Conservation (phyloP, 306 rosid genomes). For the Cyamopsis tetragonoloba region DNA sequence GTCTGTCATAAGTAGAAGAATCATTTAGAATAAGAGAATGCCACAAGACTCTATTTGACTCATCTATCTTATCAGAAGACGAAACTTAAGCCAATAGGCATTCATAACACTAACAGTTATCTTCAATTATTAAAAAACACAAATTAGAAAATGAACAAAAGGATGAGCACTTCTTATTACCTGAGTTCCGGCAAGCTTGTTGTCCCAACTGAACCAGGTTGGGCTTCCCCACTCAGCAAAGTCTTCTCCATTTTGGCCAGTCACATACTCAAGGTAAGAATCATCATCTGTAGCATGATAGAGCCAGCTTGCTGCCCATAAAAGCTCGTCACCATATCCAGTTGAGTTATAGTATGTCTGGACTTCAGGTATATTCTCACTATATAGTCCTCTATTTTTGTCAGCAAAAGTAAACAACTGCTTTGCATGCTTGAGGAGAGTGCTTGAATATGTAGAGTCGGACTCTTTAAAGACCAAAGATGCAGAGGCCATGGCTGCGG, state of each 20-base stretch:
- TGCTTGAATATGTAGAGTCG: slow-evolving; percentile 55
- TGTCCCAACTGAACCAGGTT: slow-evolving; percentile 99
- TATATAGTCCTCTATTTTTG: slow-evolving; percentile 48
- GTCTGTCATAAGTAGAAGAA: no score
- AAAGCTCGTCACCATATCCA: slow-evolving; percentile 90
- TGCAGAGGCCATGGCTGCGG: slow-evolving; percentile 99
- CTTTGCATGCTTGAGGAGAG: slow-evolving; percentile 80
- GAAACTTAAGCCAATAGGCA: slow-evolving; percentile 19
- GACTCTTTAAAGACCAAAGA: slow-evolving; percentile 77
- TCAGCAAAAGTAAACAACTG: slow-evolving; percentile 83
- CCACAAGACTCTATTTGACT: slow-evolving; percentile 9
- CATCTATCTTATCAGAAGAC: slow-evolving; percentile 1
- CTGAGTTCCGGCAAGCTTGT: slow-evolving; percentile 95
- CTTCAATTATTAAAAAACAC: slow-evolving; percentile 5
- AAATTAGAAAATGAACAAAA: slow-evolving; percentile 11
- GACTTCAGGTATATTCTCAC: slow-evolving; percentile 70
- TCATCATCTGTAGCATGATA: slow-evolving; percentile 83
- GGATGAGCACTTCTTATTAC: slow-evolving; percentile 24
- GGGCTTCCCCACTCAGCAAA: slow-evolving; percentile 80
- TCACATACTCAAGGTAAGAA: slow-evolving; percentile 63
- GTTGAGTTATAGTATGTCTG: slow-evolving; percentile 76
- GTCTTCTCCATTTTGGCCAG: slow-evolving; percentile 57
- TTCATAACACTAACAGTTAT: not conserved
- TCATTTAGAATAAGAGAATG: not conserved
- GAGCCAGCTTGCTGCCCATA: slow-evolving; percentile 99